These are phyloP conservation scores for Diaporthe capsici DNA, from an alignment of 2,329 filamentous ascomycete species.

Conservation along the genomic window DNA sequence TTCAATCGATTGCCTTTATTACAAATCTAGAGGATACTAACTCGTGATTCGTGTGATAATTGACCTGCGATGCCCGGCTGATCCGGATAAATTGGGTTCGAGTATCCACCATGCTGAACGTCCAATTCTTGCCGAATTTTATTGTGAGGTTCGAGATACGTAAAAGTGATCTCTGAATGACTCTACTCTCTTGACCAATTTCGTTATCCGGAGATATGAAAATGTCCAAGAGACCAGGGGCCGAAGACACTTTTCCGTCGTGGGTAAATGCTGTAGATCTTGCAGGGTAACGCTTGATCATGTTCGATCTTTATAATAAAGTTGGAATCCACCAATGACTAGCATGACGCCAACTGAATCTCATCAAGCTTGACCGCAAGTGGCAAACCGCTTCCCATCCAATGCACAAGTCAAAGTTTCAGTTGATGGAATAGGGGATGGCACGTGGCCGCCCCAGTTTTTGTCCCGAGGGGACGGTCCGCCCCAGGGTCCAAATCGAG, in stretches of 20 bases:
- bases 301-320: neutral
- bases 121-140: neutral
- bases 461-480: slow-evolving; percentile 38
- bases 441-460: slow-evolving; percentile 30
- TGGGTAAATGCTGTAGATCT: neutral
- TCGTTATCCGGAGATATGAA: neutral
- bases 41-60: slow-evolving; percentile 11
- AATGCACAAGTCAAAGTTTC: slow-evolving; percentile 3
- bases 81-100: neutral
- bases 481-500: slow-evolving; percentile 32
- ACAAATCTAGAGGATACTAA: neutral
- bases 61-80: slow-evolving; percentile 4
- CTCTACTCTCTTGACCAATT: neutral
- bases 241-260: no score
- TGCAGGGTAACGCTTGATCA: slow-evolving; percentile 1
- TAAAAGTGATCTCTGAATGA: neutral
- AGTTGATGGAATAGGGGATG: slow-evolving; percentile 14
- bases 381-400: neutral
- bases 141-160: neutral
- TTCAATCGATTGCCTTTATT: neutral
- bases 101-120: neutral
- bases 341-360: neutral
- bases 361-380: neutral
- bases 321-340: neutral
- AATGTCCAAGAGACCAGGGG: neutral